A percentile compares a stretch with the other conserved stretches of the same genome.
These are phyloP conservation scores for Candida sp. DNA, from an alignment of 1,139 yeast species.

Conservation along the genomic window DNA sequence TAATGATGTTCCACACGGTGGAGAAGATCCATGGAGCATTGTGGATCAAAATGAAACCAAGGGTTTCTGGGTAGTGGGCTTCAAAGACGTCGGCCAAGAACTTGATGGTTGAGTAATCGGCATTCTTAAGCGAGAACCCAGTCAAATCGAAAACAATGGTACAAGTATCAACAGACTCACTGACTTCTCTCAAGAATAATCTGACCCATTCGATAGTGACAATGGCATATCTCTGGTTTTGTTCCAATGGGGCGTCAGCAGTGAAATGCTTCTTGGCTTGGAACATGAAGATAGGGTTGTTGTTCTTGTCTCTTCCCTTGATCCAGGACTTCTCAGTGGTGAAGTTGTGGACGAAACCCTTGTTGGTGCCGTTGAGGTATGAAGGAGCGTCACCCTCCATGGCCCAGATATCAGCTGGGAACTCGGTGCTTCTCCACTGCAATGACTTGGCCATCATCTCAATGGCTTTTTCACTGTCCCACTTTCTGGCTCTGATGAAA, in stretches of 20 bases:
- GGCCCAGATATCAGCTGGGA: constrained; percentile 34
- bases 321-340: constrained; percentile 43
- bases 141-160: constrained; percentile 50
- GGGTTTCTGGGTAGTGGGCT: constrained; percentile 53
- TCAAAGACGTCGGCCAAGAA: constrained; percentile 50
- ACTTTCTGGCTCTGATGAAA: constrained; percentile 49
- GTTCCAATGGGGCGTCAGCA: constrained; percentile 41
- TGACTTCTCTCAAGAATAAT: constrained; percentile 38
- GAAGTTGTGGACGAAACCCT: constrained; percentile 43
- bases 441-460: constrained; percentile 41
- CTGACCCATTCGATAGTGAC: constrained; percentile 45
- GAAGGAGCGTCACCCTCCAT: constrained; percentile 46
- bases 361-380: constrained; percentile 32
- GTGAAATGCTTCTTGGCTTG: constrained; percentile 43
- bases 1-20: constrained; percentile 50
- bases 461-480: constrained; percentile 35
- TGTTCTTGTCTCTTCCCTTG: constrained; percentile 41
- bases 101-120: constrained; percentile 48
- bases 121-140: constrained; percentile 50
- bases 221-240: constrained; percentile 44
- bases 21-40: constrained; percentile 57
- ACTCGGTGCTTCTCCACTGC: constrained; percentile 40
- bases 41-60: constrained; percentile 43
- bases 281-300: constrained; percentile 43
- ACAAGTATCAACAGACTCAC: constrained; percentile 39